Evolutionary conservation across 805 yeast species (phyloP), one percentile per base, ranked within the genome.

Genomic region (Nadsonia fulvescens): DNA sequence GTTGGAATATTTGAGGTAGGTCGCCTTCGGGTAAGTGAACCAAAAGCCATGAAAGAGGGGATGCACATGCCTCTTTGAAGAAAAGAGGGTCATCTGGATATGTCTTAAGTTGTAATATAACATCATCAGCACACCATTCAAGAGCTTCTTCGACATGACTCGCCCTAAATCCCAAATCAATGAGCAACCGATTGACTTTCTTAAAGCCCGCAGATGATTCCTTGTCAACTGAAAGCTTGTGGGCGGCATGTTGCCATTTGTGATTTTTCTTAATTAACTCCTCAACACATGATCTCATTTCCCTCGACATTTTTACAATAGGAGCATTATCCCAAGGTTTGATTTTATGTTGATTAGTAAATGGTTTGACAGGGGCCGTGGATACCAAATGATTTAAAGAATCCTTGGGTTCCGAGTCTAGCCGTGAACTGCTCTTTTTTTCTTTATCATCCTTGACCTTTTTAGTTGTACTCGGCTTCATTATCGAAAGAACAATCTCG

Each of bases 11-110:
- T 12, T 36, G 31, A 2, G 98, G 98, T 16, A 86, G 53, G 40
- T 86, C 98, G 43, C 83, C 96, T 35, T 89, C 95, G 0, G 96
- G 96, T 3, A 86, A 66, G 41, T 86, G 89, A 37, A 83, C 71
- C 7, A 86, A 50, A 11, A 86, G 59, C 86, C 89, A 76, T 33
- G 72, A 78, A 22, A 76, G 47, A 0, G 73, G 59, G n/a, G n/a
- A n/a, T 13, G 61, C 66, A 2, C 61, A 56, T 6, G 29, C 11
- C 17, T 21, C 25, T n/a, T n/a, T n/a, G n/a, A n/a, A n/a, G n/a
- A n/a, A n/a, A n/a, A n/a, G n/a, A n/a, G n/a, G n/a, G n/a, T n/a
- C n/a, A n/a, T n/a, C n/a, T n/a, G n/a, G n/a, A n/a, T n/a, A n/a
- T n/a, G n/a, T n/a, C n/a, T n/a, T n/a, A n/a, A n/a, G n/a, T n/a